Evolutionary conservation across 495 filamentous ascomycete species (phyloP).

Genomic region (Penicillium roqueforti): DNA sequence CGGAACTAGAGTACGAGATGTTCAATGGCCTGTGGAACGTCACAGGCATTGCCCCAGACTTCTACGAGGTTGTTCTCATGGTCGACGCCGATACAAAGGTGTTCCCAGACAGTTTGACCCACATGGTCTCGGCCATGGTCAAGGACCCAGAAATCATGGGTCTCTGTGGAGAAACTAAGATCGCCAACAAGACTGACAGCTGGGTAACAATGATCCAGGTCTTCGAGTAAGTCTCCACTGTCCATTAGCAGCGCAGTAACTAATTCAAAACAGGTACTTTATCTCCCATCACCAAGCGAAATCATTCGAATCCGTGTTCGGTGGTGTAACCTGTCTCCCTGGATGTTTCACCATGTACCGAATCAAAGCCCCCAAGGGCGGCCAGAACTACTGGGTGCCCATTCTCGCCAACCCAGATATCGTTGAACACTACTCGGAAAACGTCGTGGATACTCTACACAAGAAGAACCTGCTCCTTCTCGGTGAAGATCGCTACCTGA

Average conservation of each 20-base stretch:
- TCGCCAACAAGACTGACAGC: constrained; percentile 90
- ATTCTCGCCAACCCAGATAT: constrained; percentile 98
- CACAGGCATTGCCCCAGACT: constrained; percentile 95
- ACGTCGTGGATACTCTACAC: constrained; percentile 97
- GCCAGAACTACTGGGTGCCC: constrained; percentile 98
- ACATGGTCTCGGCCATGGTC: constrained; percentile 99
- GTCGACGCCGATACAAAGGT: constrained; percentile 99
- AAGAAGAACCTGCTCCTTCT: constrained; percentile 96
- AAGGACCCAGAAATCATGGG: constrained; percentile 99
- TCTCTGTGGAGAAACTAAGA: constrained; percentile 98
- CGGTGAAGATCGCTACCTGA: constrained; percentile 95
- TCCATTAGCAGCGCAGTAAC: constrained; percentile 8
- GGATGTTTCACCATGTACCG: constrained; percentile 99
- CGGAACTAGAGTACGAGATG: constrained; percentile 99
- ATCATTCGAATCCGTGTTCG: constrained; percentile 96
- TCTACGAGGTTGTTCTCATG: constrained; percentile 96
- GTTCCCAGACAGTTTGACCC: constrained; percentile 95
- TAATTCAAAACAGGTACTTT: constrained; percentile 59
- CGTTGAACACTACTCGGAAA: constrained; percentile 98
- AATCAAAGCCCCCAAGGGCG: constrained; percentile 98
- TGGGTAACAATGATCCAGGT: constrained; percentile 99
- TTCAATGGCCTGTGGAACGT: constrained; percentile 99
- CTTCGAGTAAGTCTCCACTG: constrained; percentile 62
- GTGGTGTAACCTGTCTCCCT: constrained; percentile 97
- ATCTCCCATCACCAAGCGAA: constrained; percentile 97